Evolutionary conservation across 208 protist species (phyloP), one percentile per base, ranked within the genome.

Genomic region (Wallacemonas sp.): DNA sequence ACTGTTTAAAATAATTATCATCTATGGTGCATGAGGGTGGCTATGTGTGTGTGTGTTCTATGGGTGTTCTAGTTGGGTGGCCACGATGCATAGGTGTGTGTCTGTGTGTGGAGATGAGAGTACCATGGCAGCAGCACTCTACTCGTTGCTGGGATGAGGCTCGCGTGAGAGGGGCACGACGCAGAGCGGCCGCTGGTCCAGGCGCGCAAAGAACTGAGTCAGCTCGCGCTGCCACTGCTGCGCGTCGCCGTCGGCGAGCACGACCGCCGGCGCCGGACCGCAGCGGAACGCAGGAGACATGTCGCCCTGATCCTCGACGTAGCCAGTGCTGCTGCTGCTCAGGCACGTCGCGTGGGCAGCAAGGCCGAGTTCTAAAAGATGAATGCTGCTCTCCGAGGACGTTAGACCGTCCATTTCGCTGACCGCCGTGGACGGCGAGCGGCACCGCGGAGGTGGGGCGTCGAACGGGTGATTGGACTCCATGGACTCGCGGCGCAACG

Each of bases 151-250:
- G 7, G 14, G 4, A n/a, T 18, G 16, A 8, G 18, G 10, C 2
- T 33, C 31, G 5, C 20, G 52, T 22, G 26, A 3, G 16, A 59
- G 29, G 11, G 50, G 79, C 20, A 61, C 68, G 11, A 81, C 59
- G 42, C 67, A 57, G 23, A 85, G 76, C 0, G 79, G 66, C 3
- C 76, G 63, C 52, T 76, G 54, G 31, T 85, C 79, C 25, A 85
- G 50, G 22, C 65, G 71, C n/a, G 39, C 32, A 41, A 85, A 85
- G 57, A 85, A 85, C 18, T 85, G 65, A 14, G 48, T 78, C 32
- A 85, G 61, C 57, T 82, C 70, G 18, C 41, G 46, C 59, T 85
- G 75, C 79, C 75, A 85, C 36, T 75, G 69, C 22, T 50, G 49
- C 20, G 74, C 71, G 45, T 77, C 76, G 26, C 57, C 59, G 50